Base-by-base conservation (phyloP, 345 rosid species). In the Lumnitzera littorea region DNA sequence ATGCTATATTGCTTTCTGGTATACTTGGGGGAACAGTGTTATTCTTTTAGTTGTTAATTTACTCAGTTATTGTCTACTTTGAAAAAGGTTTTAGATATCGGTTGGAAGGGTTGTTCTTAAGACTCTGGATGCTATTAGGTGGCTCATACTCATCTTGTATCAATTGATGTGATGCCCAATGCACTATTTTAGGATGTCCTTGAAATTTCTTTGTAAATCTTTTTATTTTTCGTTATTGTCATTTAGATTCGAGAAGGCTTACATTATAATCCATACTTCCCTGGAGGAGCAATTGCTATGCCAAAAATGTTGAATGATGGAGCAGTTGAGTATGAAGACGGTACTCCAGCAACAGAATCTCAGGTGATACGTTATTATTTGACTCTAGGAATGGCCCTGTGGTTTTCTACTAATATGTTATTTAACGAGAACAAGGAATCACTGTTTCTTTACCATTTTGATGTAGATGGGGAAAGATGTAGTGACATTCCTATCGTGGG, bases 271-370 rank as follows among this genome's bases (percentile, higher is more conserved):
- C 99, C 98, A 58, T 95, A 91, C 76, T 95, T 95, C 62, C 99
- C 98, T 24, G 99, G 98, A 20, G 99, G 98, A 73, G 99, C 98
- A 48, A 95, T 95, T 72, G 99, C 99, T 56, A 95, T 95, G 99
- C 99, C 99, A 16, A 80, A 95, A 66, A 91, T 95, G 99, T 89
- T 91, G 52, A 86, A 57, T 58, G 99, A 95, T 78, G 99, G 88
- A 65, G 99, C 99, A 58, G 66, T 95, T 24, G 99, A 95, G 87
- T 95, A 91, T 50, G 99, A 91, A 79, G 99, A 95, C 78, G 96
- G 96, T 60, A 82, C 78, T 67, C 88, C 99, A n/a, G 97, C 99
- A 67, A 86, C 99, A 16, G 99, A 95, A 84, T 84, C 98, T 51
- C 98, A 95, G 94, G 99, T 88, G 57, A 25, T 70, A 36, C 7